Evolutionary conservation across 1,284 basidiomycete species (phyloP).

Genomic region (Leucoagaricus sp.): DNA sequence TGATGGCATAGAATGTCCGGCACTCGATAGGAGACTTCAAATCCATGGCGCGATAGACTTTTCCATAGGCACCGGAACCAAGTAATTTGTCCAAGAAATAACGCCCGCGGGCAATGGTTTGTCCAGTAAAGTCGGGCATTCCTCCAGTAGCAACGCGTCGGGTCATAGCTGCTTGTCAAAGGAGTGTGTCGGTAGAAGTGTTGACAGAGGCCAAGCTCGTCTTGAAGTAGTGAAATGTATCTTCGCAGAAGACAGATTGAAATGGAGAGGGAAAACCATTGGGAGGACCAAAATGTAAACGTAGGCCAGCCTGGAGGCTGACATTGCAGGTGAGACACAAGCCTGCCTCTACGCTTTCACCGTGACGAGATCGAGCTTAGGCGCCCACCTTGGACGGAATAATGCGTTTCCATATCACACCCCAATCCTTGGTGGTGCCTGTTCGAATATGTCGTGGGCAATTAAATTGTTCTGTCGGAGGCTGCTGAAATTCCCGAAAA

Average conservation of each 20-base stretch:
- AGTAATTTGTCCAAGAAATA: conserved; percentile 67
- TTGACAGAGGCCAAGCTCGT: conserved; percentile 11
- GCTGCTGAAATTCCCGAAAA: background rate
- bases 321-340: background rate
- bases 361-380: too few species aligned
- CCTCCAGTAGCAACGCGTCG: conserved; percentile 35
- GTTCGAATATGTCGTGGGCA: background rate
- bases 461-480: background rate
- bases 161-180: conserved; percentile 33
- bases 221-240: background rate
- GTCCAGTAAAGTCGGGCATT: conserved; percentile 53
- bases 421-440: too few species aligned
- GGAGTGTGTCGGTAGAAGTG: conserved; percentile 17
- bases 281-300: background rate
- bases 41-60: conserved; percentile 77
- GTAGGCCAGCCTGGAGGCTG: conserved; percentile 6
- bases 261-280: background rate
- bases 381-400: too few species aligned
- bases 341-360: too few species aligned
- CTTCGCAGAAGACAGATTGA: conserved; percentile 12
- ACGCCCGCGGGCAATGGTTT: conserved; percentile 51
- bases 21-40: conserved; percentile 35
- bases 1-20: conserved; percentile 66
- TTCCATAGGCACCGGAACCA: conserved; percentile 79
- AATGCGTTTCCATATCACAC: too few species aligned